phyloP scores from a whole-genome alignment of 768 basidiomycete species.

The Boletus speciosus region DNA sequence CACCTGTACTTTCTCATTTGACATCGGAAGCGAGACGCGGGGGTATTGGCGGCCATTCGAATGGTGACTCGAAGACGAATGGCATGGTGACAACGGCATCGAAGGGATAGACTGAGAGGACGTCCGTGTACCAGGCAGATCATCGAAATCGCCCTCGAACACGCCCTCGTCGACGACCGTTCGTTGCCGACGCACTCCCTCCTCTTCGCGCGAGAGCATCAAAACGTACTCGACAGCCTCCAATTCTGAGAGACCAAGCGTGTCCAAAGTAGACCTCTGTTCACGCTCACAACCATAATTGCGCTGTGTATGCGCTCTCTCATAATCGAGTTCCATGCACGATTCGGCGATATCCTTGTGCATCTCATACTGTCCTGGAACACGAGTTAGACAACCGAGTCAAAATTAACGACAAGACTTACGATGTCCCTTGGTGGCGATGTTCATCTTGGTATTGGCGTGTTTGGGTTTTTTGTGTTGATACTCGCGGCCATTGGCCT shows the following conservation, averaged over 20 bases:
- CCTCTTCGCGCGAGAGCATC: conserved; percentile 84
- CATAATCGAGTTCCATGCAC: conserved; percentile 46
- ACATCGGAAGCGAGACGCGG: conserved; percentile 26
- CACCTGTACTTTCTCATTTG: conserved; percentile 54
- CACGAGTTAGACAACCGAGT: background rate
- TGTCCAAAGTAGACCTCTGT: conserved; percentile 52
- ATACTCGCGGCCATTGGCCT: conserved; percentile 30
- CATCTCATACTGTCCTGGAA: conserved; percentile 61
- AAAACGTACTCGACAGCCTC: conserved; percentile 78
- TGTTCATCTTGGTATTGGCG: conserved; percentile 24
- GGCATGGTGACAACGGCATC: conserved; percentile 4
- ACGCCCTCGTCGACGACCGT: conserved; percentile 48
- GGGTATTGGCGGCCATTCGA: conserved; percentile 28
- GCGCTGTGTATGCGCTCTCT: conserved; percentile 37
- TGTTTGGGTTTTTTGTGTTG: conserved; percentile 34
- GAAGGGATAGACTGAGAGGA: conserved; percentile 16
- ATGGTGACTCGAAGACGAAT: conserved; percentile 19
- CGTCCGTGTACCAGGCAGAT: conserved; percentile 6
- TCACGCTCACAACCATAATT: conserved; percentile 50
- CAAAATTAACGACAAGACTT: conserved; percentile 19
- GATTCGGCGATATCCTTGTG: conserved; percentile 62
- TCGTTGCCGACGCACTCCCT: conserved; percentile 22
- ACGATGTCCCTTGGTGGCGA: conserved; percentile 46
- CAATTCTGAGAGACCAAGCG: conserved; percentile 67
- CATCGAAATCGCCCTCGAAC: conserved; percentile 48